Conservation (phyloP, 169 alveolate species). For the Theileria orientalis region DNA sequence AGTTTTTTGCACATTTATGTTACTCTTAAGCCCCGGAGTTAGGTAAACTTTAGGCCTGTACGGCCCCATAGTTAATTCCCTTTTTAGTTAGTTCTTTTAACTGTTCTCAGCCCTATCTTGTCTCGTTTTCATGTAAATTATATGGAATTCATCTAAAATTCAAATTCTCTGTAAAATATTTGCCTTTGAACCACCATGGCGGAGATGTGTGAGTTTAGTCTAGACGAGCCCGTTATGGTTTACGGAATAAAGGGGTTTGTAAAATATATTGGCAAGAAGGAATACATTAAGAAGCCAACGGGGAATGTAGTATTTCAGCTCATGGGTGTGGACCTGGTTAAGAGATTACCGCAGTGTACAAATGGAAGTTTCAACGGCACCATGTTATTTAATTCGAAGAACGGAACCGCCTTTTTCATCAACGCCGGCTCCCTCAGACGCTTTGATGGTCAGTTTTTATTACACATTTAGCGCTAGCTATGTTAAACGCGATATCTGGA, state of each 20-base stretch:
- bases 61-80: background rate
- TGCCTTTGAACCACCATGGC: background rate
- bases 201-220: constrained; percentile 15
- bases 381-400: background rate
- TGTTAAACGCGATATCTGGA: background rate
- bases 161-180: background rate
- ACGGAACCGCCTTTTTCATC: constrained; percentile 17
- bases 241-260: constrained; percentile 60
- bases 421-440: constrained; percentile 34
- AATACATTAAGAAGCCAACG: constrained; percentile 28
- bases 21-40: no score
- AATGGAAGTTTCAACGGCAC: constrained; percentile 26
- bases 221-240: constrained; percentile 63
- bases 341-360: constrained; percentile 16
- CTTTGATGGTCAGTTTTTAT: constrained; percentile 24
- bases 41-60: background rate
- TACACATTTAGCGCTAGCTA: background rate
- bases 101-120: background rate
- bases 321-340: constrained; percentile 47
- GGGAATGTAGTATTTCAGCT: constrained; percentile 34
- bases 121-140: background rate
- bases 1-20: no score
- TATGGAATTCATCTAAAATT: background rate
- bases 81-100: background rate
- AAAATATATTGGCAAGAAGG: constrained; percentile 28